Evolutionary conservation across 768 basidiomycete species (phyloP), one percentile per base, ranked within the genome.

Genomic region (Dentipellis fragilis): DNA sequence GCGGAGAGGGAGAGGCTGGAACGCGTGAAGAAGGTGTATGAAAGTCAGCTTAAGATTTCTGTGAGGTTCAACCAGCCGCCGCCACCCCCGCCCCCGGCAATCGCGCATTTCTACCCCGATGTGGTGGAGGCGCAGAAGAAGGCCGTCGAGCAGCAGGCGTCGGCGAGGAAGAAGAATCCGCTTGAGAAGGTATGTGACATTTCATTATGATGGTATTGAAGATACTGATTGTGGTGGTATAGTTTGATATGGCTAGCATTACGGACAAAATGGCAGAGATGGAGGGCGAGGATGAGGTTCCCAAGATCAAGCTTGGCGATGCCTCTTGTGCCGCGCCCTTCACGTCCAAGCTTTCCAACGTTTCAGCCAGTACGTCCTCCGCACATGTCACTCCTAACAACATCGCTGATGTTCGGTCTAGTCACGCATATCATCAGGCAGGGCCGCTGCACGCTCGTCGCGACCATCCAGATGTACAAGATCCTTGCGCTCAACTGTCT

Each of bases 401-500:
- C 59, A 23, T 55, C 37, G 6, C 35, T 40, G 5, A 42, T 54
- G 6, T 12, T 12, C 17, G 36, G 53, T 42, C 49, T 54, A 94
- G 93, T 99, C 64, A 87, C 90, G 17, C 93, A 95, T 67, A 97
- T 99, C 68, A 96, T 99, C 62, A 84, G 96, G 17, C 96, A 98
- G 71, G 96, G 96, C 21, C 90, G 96, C 29, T 98, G 96, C 74
- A 99, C 96, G 1, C 83, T 99, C 16, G 96, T 98, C 47, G 96
- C 96, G 2, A 99, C 96, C 3, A 88, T 95, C 54, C 96, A 99
- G 72, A 99, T 99, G 96, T 99, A 97, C 83, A 96, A 97, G 75
- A 99, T 99, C 62, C 76, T 99, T 38, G 96, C 95, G 1, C 73
- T 99, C 55, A 99, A 98, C 67, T 98, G 96, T 66, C 75, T 99